Evolutionary conservation across 2,329 filamentous ascomycete species (phyloP).

Genomic region (Emmonsia crescens): DNA sequence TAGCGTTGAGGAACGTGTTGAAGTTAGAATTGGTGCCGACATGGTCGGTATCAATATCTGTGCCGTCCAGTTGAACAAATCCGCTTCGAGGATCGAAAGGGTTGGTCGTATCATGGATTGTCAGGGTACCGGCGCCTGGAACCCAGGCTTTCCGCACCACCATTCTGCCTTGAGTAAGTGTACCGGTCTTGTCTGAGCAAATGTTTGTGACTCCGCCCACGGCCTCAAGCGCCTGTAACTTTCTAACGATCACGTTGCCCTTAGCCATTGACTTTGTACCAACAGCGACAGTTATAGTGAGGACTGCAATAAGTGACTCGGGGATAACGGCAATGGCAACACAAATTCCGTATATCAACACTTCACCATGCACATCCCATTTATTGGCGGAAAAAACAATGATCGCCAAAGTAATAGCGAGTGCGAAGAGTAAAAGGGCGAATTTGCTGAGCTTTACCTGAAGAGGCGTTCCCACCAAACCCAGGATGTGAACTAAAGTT

Average conservation of each 20-base stretch:
- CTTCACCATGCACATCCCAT: slow-evolving; percentile 39
- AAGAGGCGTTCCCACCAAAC: slow-evolving; percentile 50
- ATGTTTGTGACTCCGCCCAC: slow-evolving; percentile 47
- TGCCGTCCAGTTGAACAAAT: slow-evolving; percentile 11
- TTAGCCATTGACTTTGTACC: slow-evolving; percentile 44
- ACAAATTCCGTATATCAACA: slow-evolving; percentile 48
- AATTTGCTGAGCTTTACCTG: slow-evolving; percentile 55
- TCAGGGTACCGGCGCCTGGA: slow-evolving; percentile 40
- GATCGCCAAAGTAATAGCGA: slow-evolving; percentile 52
- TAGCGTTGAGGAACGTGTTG: slow-evolving; percentile 44
- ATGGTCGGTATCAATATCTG: slow-evolving; percentile 7
- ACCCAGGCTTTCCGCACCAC: slow-evolving; percentile 44
- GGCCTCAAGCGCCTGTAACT: slow-evolving; percentile 42
- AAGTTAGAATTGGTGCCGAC: slow-evolving; percentile 19
- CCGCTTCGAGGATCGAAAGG: slow-evolving; percentile 44
- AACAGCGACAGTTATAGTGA: slow-evolving; percentile 53
- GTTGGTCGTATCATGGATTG: slow-evolving; percentile 39
- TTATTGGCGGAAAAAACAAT: slow-evolving; percentile 54
- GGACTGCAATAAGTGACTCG: slow-evolving; percentile 47
- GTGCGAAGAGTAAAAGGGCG: slow-evolving; percentile 50
- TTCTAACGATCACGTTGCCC: slow-evolving; percentile 42
- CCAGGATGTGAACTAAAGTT: slow-evolving; percentile 28
- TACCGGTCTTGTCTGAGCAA: slow-evolving; percentile 41
- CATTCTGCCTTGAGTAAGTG: slow-evolving; percentile 49
- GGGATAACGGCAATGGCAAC: slow-evolving; percentile 45